Evolutionary conservation across 352 stramenopile species (phyloP).

Genomic region (Thraustochytrium sp.): DNA sequence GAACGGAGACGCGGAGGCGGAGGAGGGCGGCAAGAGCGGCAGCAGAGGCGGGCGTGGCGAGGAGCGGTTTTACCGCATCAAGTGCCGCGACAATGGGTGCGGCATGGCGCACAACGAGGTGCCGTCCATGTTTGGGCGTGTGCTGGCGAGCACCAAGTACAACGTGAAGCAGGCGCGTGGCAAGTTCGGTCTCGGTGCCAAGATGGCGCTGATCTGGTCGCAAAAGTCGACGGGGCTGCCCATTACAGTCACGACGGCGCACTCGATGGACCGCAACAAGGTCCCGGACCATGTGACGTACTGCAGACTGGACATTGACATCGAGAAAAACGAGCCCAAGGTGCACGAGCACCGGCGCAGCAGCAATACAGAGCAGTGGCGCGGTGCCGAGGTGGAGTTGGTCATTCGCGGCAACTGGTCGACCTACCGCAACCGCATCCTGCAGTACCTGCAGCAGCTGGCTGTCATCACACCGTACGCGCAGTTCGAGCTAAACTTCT

Average conservation of each 20-base stretch:
- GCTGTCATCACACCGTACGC: slow-evolving; percentile 79
- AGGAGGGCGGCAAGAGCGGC: background rate
- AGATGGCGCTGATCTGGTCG: slow-evolving; percentile 82
- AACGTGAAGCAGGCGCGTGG: slow-evolving; percentile 70
- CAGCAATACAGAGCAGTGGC: slow-evolving; percentile 57
- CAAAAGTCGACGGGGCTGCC: slow-evolving; percentile 74
- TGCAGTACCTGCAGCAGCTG: slow-evolving; percentile 72
- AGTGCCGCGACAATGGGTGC: slow-evolving; percentile 71
- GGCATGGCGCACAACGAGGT: slow-evolving; percentile 68
- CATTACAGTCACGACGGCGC: slow-evolving; percentile 60
- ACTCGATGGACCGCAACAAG: slow-evolving; percentile 24
- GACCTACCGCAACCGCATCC: slow-evolving; percentile 66
- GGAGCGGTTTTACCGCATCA: slow-evolving; percentile 66
- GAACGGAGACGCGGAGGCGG: background rate
- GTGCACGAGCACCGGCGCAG: slow-evolving; percentile 62
- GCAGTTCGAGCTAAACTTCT: slow-evolving; percentile 59
- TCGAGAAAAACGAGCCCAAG: slow-evolving; percentile 71
- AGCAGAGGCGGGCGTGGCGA: background rate
- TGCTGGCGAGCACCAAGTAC: slow-evolving; percentile 75
- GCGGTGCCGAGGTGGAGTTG: slow-evolving; percentile 62
- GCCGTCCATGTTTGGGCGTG: slow-evolving; percentile 66
- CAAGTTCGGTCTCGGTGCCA: slow-evolving; percentile 80
- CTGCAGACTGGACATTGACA: slow-evolving; percentile 75
- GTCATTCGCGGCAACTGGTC: slow-evolving; percentile 67
- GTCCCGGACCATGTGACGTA: slow-evolving; percentile 52